Evolutionary conservation across 202 grass and related monocot species (phyloP), one percentile per base, ranked within the genome.

Genomic region (Schoenoplectus tabernaemontani): DNA sequence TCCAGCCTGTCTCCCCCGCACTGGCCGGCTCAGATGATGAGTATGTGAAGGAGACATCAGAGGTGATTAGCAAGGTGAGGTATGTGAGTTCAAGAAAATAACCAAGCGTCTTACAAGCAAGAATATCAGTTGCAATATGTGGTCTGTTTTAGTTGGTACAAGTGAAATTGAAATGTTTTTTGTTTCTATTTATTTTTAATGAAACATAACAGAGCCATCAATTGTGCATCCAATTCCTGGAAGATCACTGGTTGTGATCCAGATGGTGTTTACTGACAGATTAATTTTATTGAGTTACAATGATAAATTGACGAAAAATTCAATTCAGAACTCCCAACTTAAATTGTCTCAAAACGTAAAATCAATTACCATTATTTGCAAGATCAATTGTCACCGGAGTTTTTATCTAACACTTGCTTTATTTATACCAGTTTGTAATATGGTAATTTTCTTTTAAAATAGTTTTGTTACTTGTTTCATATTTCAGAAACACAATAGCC

Each of bases 11-110:
- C 17, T 73, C 57, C 4, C 59, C 89, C 3, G 91, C 89, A 39
- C 76, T 78, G 10, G 91, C 92, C 16, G 82, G 42, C 1, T 47
- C 57, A 11, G 90, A 99, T 44, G 96, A 93, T 2, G 92, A 99
- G 87, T 99, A 96, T 89, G 85, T 93, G 82, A 91, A 79, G 85
- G 96, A 99, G 88, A 96, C 96, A 0, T 71, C 83, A 59, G 90
- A 96, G 85, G 85, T 99, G 85, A 99, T 99, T 85, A 92, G 82
- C 53, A 99, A 93, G 92, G 88, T 96, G 76, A 90, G 92, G 47
- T 89, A 80, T 80, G 78, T 80, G 43, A 10, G 57, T 22, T 57
- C 4, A 63, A 53, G 15, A 28, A 26, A 46, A 22, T 12, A 24
- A 73, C 2, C 5, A 30, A 23, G 16, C 16, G 22, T n/a, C 13